These are phyloP conservation scores for Fraxinus floribunda DNA, from an alignment of 305 asterid genomes.

Conservation along the genomic window DNA sequence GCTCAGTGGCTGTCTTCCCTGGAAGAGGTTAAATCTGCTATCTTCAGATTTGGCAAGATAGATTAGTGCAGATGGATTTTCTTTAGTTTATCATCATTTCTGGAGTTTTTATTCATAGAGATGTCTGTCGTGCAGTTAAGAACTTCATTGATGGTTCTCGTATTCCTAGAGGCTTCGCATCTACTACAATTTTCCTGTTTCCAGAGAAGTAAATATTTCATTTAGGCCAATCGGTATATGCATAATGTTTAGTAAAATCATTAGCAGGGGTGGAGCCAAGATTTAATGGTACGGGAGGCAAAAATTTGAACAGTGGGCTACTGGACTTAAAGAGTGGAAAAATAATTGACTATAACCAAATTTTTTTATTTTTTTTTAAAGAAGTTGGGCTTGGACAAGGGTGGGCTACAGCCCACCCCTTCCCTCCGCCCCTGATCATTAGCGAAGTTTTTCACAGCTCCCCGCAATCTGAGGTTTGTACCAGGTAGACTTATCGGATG, in stretches of 20 bases:
- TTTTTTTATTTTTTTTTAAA: too few species aligned
- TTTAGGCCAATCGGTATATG: background rate
- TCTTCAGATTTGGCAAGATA: background rate
- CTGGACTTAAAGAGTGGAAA: too few species aligned
- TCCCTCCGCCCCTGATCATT: background rate
- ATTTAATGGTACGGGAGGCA: too few species aligned
- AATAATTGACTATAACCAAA: too few species aligned
- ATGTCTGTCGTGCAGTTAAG: background rate
- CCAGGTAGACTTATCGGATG: background rate
- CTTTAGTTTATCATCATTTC: background rate
- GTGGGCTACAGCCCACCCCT: too few species aligned
- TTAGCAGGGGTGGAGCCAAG: too few species aligned
- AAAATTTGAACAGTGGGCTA: too few species aligned
- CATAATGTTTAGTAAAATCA: background rate
- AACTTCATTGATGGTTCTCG: background rate
- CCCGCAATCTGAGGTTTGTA: background rate
- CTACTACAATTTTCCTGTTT: background rate
- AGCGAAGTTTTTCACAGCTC: background rate
- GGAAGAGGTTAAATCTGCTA: background rate
- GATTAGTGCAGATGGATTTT: background rate
- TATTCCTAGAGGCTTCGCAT: background rate
- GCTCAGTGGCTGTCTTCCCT: background rate
- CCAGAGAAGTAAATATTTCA: background rate
- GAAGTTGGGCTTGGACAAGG: too few species aligned
- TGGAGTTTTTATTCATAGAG: background rate